Base-by-base conservation (phyloP, 2,329 filamentous ascomycete species). In the Monosporascus sp. region DNA sequence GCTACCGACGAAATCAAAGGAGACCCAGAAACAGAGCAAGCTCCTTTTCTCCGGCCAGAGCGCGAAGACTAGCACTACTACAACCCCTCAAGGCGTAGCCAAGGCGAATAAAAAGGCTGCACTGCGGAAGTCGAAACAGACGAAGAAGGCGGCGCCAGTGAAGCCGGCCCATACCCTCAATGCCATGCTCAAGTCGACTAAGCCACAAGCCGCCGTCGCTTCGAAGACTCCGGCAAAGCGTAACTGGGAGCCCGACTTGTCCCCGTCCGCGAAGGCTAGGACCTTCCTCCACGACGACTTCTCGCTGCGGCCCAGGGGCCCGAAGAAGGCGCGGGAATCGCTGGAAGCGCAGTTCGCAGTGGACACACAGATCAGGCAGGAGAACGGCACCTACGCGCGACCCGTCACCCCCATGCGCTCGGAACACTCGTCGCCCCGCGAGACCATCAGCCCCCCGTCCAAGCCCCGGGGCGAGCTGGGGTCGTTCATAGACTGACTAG, bases 21-120 rank as follows among this genome's bases (percentile, higher is more conserved):
- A 59, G 19, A 78, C 74, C 60, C 57, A 72, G 46, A 84, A 78
- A 63, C 82, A 85, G 62, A 75, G 73, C 58, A 78, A 73, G 56
- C 73, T 86, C 35, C 59, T 66, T 1, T 81, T 83, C 55, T 65
- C 62, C 35, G 60, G 53, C 37, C 54, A 63, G 54, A 46, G 49
- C 54, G 26, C 53, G 55, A 68, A 67, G 51, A 49, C 57, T 40
- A 57, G 55, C 49, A 53, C 59, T 49, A 38, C 60, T 17, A 52
- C 63, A 19, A 46, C 43, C 7, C 19, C 38, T n/a, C 38, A 11
- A 41, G 38, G 17, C 17, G 59, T 63, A 57, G 63, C 66, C 11
- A 75, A 72, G 56, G 67, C 68, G 27, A 44, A 57, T 49, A 72
- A 70, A 58, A 67, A 66, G 52, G 47, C 60, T 11, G 57, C 65